A percentile compares a stretch with the other conserved stretches of the same genome.
These are phyloP conservation scores for Phaseolus coccineus DNA, from an alignment of 331 rosid species.

Conservation along the genomic window DNA sequence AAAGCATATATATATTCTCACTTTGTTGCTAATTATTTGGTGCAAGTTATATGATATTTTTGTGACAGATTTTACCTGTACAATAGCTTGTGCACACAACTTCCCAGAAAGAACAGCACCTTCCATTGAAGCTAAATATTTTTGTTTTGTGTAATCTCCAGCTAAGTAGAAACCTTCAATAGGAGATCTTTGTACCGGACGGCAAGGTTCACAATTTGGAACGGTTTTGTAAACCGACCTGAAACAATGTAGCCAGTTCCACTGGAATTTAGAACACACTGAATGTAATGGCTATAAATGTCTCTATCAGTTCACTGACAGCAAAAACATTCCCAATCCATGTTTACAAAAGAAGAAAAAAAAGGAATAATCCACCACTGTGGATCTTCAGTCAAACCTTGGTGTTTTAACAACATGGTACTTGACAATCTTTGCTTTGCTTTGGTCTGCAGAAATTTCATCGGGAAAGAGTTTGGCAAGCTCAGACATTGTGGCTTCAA, in stretches of 20 bases:
- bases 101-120: conserved; percentile 97
- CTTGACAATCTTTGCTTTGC: conserved; percentile 94
- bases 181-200: conserved; percentile 93
- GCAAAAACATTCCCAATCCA: background rate
- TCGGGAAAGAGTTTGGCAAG: conserved; percentile 96
- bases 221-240: conserved; percentile 96
- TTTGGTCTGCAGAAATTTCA: conserved; percentile 93
- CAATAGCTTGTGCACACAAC: conserved; percentile 94
- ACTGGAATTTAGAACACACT: conserved; percentile 33
- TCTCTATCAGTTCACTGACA: conserved; percentile 2
- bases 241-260: conserved; percentile 35
- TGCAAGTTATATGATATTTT: conserved; percentile 8
- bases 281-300: conserved; percentile 18
- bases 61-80: conserved; percentile 68
- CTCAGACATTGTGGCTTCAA: conserved; percentile 87
- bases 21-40: conserved; percentile 22
- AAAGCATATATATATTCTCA: background rate
- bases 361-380: conserved; percentile 28
- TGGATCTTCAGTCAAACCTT: conserved; percentile 61
- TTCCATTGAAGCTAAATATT: conserved; percentile 98
- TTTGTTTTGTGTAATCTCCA: conserved; percentile 95
- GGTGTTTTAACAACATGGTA: conserved; percentile 97
- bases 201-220: conserved; percentile 93
- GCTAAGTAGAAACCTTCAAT: conserved; percentile 92
- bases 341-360: background rate